Base-by-base conservation (phyloP, 805 yeast species). In the Yarrowia sp. region DNA sequence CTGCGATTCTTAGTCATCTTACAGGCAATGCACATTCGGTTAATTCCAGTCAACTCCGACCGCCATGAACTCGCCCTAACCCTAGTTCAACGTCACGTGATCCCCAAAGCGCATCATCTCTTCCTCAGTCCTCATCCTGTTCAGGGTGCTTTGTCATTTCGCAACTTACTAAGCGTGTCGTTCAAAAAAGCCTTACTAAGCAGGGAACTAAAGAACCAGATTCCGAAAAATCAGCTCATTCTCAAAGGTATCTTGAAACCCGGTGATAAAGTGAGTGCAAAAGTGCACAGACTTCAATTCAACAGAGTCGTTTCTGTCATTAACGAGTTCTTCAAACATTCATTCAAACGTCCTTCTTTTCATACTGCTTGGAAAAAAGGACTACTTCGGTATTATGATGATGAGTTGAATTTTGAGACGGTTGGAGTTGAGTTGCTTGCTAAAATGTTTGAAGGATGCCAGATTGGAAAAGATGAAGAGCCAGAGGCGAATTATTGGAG, bases 351-450 rank as follows among this genome's bases (percentile, higher is more conserved):
- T 1, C 64, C 64, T 1, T 10, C 43, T 1, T 58, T 58, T 11
- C 64, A 58, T 13, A 44, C 51, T 1, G 64, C 64, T n/a, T 58
- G 64, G 50, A 58, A 44, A 14, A 42, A 22, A 42, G 64, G 64
- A 7, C 35, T 58, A 5, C 11, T 58, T 7, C 33, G 64, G 28
- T 58, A 58, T 28, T 58, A 58, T 35, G 51, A 58, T n/a, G 64
- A 58, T 10, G 22, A 58, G 36, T 35, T 58, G 11, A 44, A 44
- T 18, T 43, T 17, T 13, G 51, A 58, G 13, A 33, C 17, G 4
- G 64, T 58, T 2, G 64, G 64, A 17, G 64, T 58, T 10, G 51
- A 58, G 10, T 28, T 58, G 3, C 33, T 58, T 28, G 64, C 64
- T 0, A 58, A 58, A 44, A 58, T 58, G 64, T 58, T 58, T 18